Base-by-base conservation (phyloP, 345 rosid genomes). In the Pugionium dolabratum region DNA sequence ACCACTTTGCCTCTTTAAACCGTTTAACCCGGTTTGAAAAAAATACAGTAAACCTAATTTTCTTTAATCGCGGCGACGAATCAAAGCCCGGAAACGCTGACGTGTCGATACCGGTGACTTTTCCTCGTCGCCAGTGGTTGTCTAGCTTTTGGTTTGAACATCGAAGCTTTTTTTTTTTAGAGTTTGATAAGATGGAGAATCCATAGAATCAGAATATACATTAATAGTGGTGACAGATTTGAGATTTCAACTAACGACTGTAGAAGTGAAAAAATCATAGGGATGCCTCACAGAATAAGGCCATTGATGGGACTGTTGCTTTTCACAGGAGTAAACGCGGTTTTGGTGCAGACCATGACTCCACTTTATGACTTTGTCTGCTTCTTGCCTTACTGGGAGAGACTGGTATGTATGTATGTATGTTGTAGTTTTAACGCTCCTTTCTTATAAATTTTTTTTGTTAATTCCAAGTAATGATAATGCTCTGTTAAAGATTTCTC, bases 361-460 rank as follows among this genome's bases (percentile, higher is more conserved):
- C 83, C 88, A 0, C 86, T 83, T 66, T 83, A 83, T 70, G 86
- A 83, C 64, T 85, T 79, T 11, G 83, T 85, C 52, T 85, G 86
- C 78, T 83, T 83, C 76, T 81, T 61, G 49, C 87, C 90, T 55
- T 83, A 62, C 70, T 83, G 83, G 86, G 88, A 86, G 74, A 75
- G 80, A 82, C 54, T 79, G 82, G 91, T 82, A 80, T 52, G 77
- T 47, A 4, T 51, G n/a, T 34, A 34, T 1, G 36, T 34, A 34
- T 34, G 36, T 34, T 3, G 4, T 34, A 34, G 36, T 3, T 34
- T 34, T 34, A 34, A 34, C 36, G 36, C 3, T 34, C 5, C 36
- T 34, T 34, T 18, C 18, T 18, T 18, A 18, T 18, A 18, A 18
- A 34, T 34, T 34, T 5, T 1, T 34, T 5, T 34, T 34, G 4